Conservation (phyloP, 352 stramenopile genomes). For the Phytophthora pistaciae region DNA sequence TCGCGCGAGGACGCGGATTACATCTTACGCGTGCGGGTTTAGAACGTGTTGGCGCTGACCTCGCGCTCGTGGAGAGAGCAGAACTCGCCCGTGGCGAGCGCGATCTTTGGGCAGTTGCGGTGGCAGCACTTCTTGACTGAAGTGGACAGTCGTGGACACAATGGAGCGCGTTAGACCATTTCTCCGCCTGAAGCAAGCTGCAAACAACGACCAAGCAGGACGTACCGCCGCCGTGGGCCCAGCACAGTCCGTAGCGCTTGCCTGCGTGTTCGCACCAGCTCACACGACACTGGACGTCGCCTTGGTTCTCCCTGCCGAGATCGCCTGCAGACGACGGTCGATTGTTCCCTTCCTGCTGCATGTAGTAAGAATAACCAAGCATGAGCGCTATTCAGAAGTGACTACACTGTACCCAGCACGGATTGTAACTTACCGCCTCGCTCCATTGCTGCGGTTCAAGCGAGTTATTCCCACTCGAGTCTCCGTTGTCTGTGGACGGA, state of each 20-base stretch:
- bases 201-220: neutral
- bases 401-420: neutral
- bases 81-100: conserved; percentile 45
- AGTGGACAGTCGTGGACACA: neutral
- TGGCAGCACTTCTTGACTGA: conserved; percentile 60
- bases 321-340: conserved; percentile 4
- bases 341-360: conserved; percentile 10
- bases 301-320: neutral
- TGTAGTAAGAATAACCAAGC: neutral
- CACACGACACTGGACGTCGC: conserved; percentile 42
- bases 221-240: conserved; percentile 57
- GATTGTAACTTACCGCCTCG: conserved; percentile 7
- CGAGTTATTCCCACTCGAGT: conserved; percentile 19
- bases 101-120: conserved; percentile 37
- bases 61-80: conserved; percentile 53
- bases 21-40: neutral
- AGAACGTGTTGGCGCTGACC: conserved; percentile 16
- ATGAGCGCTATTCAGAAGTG: neutral
- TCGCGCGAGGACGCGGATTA: neutral
- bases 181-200: neutral
- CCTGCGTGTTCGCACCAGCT: conserved; percentile 51
- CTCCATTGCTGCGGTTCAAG: conserved; percentile 21
- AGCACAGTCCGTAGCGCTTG: conserved; percentile 62
- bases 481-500: conserved; percentile 12
- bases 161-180: neutral